Evolutionary conservation across 129 eudicot species (phyloP), one percentile per base, ranked within the genome.

Genomic region (Ambrosia artemisiifolia): DNA sequence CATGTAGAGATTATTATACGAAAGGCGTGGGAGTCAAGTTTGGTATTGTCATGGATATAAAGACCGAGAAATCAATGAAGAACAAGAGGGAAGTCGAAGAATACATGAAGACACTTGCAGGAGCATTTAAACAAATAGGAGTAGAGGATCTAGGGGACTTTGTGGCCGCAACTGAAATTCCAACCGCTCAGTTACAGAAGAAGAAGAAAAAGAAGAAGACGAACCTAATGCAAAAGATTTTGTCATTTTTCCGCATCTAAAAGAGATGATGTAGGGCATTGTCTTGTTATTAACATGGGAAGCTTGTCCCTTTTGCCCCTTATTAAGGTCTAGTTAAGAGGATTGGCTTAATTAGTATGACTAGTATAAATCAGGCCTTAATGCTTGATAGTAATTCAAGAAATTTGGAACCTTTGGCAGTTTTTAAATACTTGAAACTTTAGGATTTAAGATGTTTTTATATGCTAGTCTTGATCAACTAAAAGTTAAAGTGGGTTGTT

Each of bases 21-120:
- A 81, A 79, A 5, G 97, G 97, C 33, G 83, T 81, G 46, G 83
- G 80, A 83, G 88, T 84, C 38, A 88, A 90, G 43, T 76, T 85
- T 67, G 77, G 81, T 47, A 80, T 74, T 34, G 84, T 76, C 3
- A 83, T 65, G 69, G 83, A 81, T 35, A 77, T 73, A 53, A 76
- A 68, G 57, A 79, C 70, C 36, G 83, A 83, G 3, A 9, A 3
- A 83, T 86, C 93, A 7, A 42, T 57, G 54, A 11, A 32, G 19
- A 81, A 84, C 48, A 84, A 66, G 85, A 43, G 14, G 4, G 65
- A 42, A 55, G 76, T 88, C 42, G 75, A 79, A 30, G 42, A 38
- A 6, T 80, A 70, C 78, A 57, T 86, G 60, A 81, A 50, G 36
- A 38, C 75, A 30, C 85, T 88, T 64, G 83, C 82, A 12, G 64